These are phyloP conservation scores for Garcia nutans DNA, from an alignment of 345 rosid species.

Conservation along the genomic window DNA sequence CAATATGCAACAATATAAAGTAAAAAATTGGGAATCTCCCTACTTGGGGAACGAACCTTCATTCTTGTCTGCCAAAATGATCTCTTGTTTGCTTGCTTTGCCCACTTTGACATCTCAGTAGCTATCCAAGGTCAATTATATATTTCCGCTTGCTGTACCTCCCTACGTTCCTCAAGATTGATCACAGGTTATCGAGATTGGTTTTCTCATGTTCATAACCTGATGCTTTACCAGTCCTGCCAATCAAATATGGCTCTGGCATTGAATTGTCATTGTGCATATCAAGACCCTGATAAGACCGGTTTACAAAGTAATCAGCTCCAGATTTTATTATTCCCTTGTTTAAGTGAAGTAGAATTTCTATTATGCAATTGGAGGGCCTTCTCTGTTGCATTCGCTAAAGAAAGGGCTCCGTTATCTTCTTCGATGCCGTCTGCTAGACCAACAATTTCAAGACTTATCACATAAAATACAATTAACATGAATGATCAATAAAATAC, in stretches of 20 bases:
- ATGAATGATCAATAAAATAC: not conserved
- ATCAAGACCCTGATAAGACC: slow-evolving; percentile 80
- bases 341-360: slow-evolving; percentile 32
- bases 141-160: not conserved
- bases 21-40: not conserved
- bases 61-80: not conserved
- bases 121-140: not conserved
- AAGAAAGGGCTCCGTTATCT: slow-evolving; percentile 54
- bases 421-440: slow-evolving; percentile 25
- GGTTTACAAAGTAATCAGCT: slow-evolving; percentile 57
- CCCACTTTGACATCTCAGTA: not conserved
- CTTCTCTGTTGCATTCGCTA: slow-evolving; percentile 60
- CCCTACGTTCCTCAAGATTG: not conserved
- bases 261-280: slow-evolving; percentile 38
- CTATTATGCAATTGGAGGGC: slow-evolving; percentile 59
- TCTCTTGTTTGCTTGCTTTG: not conserved
- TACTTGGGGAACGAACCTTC: not conserved
- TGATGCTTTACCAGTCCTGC: slow-evolving; percentile 78
- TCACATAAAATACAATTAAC: not conserved
- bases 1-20: not conserved
- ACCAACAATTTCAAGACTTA: slow-evolving; percentile 1
- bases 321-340: slow-evolving; percentile 74
- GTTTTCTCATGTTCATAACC: slow-evolving; percentile 26
- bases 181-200: slow-evolving; percentile 12
- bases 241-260: slow-evolving; percentile 56